These are phyloP conservation scores for Eugenia klotzschiana DNA, from an alignment of 441 rosid genomes.

Conservation along the genomic window DNA sequence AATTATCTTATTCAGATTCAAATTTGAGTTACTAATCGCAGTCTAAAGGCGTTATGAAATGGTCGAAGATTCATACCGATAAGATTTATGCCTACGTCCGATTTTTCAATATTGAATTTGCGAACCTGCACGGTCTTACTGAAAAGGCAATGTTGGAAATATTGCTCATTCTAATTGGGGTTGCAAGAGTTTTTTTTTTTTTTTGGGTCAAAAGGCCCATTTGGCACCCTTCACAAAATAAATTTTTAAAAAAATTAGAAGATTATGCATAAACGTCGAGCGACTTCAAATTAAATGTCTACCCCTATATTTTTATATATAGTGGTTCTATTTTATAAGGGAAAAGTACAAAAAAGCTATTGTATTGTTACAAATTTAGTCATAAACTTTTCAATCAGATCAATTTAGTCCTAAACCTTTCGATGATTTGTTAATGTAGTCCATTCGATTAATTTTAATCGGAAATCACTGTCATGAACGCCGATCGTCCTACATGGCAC, in stretches of 20 bases:
- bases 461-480: too few relatives aligned
- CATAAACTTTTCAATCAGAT: too few relatives aligned
- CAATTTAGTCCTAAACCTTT: too few relatives aligned
- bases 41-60: too few relatives aligned
- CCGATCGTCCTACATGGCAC: too few relatives aligned
- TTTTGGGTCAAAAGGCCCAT: background rate
- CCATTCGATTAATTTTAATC: too few relatives aligned
- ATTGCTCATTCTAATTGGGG: background rate
- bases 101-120: too few relatives aligned
- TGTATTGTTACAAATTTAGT: too few relatives aligned
- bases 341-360: too few relatives aligned
- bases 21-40: too few relatives aligned
- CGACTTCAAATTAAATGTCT: background rate
- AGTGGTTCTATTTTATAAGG: background rate
- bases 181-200: background rate
- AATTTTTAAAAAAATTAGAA: background rate
- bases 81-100: background rate
- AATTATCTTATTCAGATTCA: too few relatives aligned
- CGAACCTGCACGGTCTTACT: background rate
- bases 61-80: background rate
- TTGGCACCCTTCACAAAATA: background rate
- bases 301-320: background rate
- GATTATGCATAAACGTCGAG: background rate
- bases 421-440: too few relatives aligned
- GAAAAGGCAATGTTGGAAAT: background rate